Evolutionary conservation across 225 moss, liverwort and hornwort genomes (phyloP).

Genomic region (Asterella californica): DNA sequence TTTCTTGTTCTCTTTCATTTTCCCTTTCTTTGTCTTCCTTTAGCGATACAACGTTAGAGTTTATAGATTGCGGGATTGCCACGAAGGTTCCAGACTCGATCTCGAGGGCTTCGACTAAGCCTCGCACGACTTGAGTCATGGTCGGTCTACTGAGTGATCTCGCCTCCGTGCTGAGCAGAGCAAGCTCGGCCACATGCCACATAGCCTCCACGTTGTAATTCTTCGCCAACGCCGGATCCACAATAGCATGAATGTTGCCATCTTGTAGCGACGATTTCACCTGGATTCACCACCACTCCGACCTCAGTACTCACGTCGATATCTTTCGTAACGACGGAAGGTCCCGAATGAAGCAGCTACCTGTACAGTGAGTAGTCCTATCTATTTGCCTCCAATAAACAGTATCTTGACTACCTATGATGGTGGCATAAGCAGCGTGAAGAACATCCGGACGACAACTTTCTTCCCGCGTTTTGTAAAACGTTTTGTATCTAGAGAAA

Average conservation of each 20-base stretch:
- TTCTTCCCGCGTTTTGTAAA: too few species aligned
- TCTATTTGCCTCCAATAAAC: background rate
- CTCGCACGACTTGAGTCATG: constrained; percentile 46
- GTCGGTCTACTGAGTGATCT: constrained; percentile 40
- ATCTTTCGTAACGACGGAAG: too few species aligned
- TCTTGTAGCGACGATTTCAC: constrained; percentile 31
- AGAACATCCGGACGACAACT: too few species aligned
- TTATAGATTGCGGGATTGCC: constrained; percentile 8
- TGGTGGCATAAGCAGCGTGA: background rate
- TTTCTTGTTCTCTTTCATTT: background rate
- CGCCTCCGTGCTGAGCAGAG: constrained; percentile 48
- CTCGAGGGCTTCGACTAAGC: constrained; percentile 28
- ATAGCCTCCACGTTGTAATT: constrained; percentile 31
- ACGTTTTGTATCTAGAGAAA: too few species aligned
- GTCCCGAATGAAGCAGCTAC: too few species aligned
- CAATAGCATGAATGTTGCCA: constrained; percentile 41
- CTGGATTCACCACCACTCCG: constrained; percentile 23
- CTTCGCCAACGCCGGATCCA: constrained; percentile 42
- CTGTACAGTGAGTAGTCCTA: background rate
- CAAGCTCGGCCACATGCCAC: constrained; percentile 48
- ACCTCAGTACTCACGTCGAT: background rate
- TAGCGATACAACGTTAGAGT: constrained; percentile 5
- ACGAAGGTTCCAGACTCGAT: constrained; percentile 28
- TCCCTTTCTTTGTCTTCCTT: constrained; percentile 7
- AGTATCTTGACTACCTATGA: background rate